Evolutionary conservation across 2,329 filamentous ascomycete species (phyloP), one percentile per base, ranked within the genome.

Genomic region (Aspergillus sojae): DNA sequence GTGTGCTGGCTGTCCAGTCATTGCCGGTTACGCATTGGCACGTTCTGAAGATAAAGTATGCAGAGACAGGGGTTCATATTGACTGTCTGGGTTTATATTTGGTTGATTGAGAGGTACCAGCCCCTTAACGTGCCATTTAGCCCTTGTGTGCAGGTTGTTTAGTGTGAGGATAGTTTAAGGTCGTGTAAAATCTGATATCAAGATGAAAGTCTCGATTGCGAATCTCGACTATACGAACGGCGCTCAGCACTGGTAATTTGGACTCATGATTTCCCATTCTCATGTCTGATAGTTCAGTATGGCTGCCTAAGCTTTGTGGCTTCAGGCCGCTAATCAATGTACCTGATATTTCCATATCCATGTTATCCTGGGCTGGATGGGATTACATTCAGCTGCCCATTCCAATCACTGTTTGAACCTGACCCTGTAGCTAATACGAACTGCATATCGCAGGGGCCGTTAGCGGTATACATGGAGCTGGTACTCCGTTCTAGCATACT

Each of bases 101-200:
- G 23, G 6, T 28, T 14, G 12, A 32, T n/a, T 21, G 4, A 32
- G 48, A 32, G 16, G 9, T 9, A 16, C 5, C 30, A n/a, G 28
- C 16, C 19, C 28, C 28, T 34, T 52, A 34, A 21, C 28, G 11
- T 52, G 6, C 9, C 28, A 23, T n/a, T 32, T 5, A 16, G 43
- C 23, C 11, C 26, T 41, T 52, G 28, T n/a, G 5, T 52, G 30
- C 23, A 48, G 50, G 9, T 41, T 55, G 28, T 19, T 55, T 23
- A 30, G 50, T n/a, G 32, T 30, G 46, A n/a, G 48, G 43, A 36
- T 61, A 7, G 34, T 19, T 43, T 19, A 23, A 28, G 16, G 36
- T 64, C 57, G 62, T 62, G 58, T 56, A 34, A 62, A 57, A 61
- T 61, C 63, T 57, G 59, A 65, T 52, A 41, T 58, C n/a, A 28